A percentile compares a stretch with the other conserved stretches of the same genome.
Conservation (phyloP, 202 grass and related monocot species). For the Elaeis oleifera region DNA sequence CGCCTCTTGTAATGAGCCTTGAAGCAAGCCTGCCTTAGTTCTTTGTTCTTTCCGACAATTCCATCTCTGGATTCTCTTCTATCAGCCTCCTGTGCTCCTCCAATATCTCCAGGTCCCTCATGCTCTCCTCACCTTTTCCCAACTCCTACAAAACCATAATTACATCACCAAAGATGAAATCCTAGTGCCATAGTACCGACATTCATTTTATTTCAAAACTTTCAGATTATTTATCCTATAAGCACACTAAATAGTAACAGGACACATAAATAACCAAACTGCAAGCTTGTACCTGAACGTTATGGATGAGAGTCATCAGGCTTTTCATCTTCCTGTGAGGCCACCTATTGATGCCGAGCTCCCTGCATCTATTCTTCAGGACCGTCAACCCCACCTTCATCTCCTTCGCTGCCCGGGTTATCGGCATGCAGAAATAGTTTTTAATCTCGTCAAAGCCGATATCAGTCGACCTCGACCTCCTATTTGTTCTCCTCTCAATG, state of each 20-base stretch:
- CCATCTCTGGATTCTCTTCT: constrained; percentile 60
- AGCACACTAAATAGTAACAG: neutral
- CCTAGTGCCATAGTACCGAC: too few relatives aligned
- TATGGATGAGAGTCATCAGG: constrained; percentile 64
- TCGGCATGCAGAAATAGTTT: constrained; percentile 84
- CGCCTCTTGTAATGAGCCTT: constrained; percentile 82
- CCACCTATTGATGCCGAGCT: constrained; percentile 75
- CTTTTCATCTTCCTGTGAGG: constrained; percentile 95
- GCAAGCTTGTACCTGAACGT: constrained; percentile 40
- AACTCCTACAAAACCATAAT: constrained; percentile 39
- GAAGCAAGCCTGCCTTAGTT: constrained; percentile 83
- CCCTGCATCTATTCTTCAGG: constrained; percentile 85
- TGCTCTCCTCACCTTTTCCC: constrained; percentile 31
- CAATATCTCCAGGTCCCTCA: constrained; percentile 42
- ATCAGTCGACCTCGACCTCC: constrained; percentile 35
- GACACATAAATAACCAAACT: neutral
- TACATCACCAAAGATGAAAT: neutral
- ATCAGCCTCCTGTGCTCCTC: constrained; percentile 39
- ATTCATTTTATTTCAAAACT: neutral
- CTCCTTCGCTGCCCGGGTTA: constrained; percentile 67
- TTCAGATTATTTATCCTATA: too few relatives aligned
- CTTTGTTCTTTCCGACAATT: constrained; percentile 63
- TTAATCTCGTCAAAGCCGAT: constrained; percentile 55
- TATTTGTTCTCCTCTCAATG: neutral
- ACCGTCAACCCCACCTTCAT: constrained; percentile 82